Percentiles rank a stretch among this genome's conserved stretches.
Conservation (phyloP, 345 rosid species). For the Conringia planisiliqua region DNA sequence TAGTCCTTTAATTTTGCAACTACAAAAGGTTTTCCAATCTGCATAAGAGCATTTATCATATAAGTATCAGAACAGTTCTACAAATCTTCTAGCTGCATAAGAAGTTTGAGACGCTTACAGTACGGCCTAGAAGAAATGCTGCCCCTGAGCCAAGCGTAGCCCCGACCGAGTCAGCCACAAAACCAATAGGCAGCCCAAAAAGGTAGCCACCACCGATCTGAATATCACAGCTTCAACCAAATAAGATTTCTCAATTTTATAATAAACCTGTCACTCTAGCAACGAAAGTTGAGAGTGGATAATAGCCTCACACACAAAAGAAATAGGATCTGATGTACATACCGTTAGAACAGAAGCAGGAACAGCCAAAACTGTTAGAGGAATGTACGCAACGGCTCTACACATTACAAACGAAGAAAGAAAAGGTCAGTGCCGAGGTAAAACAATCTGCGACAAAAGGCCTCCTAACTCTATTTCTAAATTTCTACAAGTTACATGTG, state of each 20-base stretch:
- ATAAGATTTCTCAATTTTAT: slow-evolving; percentile 17
- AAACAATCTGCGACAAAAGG: neutral
- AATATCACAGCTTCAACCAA: slow-evolving; percentile 26
- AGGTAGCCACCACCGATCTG: slow-evolving; percentile 99
- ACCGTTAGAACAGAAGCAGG: slow-evolving; percentile 98
- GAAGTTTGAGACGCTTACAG: slow-evolving; percentile 41
- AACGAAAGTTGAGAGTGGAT: neutral
- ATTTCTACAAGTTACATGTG: neutral
- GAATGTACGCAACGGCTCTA: slow-evolving; percentile 95
- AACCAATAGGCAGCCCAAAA: slow-evolving; percentile 91
- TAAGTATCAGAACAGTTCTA: neutral
- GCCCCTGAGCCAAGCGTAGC: slow-evolving; percentile 93
- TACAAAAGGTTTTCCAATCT: slow-evolving; percentile 85
- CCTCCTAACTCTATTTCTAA: neutral
- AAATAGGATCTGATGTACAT: slow-evolving; percentile 8
- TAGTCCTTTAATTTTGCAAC: slow-evolving; percentile 87
- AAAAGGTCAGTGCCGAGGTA: neutral
- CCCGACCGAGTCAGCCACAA: slow-evolving; percentile 93
- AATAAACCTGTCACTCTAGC: neutral
- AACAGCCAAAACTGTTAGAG: slow-evolving; percentile 94
- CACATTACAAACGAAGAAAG: slow-evolving; percentile 22
- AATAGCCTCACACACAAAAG: neutral
- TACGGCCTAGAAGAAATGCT: slow-evolving; percentile 92
- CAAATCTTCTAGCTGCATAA: neutral
- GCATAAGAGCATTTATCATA: slow-evolving; percentile 20